These are phyloP conservation scores for Neurospora sp. DNA, from an alignment of 495 filamentous ascomycete genomes.

Conservation along the genomic window DNA sequence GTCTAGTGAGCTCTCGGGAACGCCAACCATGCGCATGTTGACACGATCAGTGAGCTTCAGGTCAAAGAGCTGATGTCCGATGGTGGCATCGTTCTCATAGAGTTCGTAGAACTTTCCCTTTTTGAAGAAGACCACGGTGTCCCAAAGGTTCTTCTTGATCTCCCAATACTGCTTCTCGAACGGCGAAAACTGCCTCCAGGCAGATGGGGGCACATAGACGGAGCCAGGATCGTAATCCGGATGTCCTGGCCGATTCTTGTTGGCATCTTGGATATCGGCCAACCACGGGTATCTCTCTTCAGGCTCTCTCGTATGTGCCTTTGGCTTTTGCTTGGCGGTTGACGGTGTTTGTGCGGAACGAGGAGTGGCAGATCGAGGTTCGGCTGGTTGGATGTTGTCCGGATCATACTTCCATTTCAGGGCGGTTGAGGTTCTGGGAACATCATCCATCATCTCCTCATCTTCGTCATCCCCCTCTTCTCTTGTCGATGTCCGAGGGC, in stretches of 20 bases:
- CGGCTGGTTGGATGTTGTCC: conserved; percentile 50
- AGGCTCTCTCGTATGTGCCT: conserved; percentile 68
- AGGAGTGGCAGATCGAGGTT: conserved; percentile 36
- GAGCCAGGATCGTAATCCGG: conserved; percentile 90
- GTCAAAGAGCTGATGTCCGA: conserved; percentile 95
- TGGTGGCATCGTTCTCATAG: conserved; percentile 96
- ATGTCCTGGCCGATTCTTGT: conserved; percentile 67
- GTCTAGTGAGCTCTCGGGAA: conserved; percentile 81
- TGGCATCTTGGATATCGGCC: conserved; percentile 71
- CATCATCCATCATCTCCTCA: conserved; percentile 42
- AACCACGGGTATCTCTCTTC: conserved; percentile 84
- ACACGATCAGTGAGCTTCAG: conserved; percentile 96
- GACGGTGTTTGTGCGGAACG: conserved; percentile 30
- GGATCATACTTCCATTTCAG: conserved; percentile 82
- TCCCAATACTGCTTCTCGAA: conserved; percentile 99
- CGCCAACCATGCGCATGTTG: conserved; percentile 98
- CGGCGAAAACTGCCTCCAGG: conserved; percentile 70
- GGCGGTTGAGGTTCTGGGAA: conserved; percentile 56
- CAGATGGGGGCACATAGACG: conserved; percentile 72
- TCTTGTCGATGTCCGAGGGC: not conserved
- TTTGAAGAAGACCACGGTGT: conserved; percentile 98
- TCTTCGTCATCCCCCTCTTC: conserved; percentile 8
- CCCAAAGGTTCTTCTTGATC: conserved; percentile 96
- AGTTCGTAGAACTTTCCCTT: conserved; percentile 99
- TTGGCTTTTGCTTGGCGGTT: conserved; percentile 37